Evolutionary conservation across 2,329 filamentous ascomycete species (phyloP), one percentile per base, ranked within the genome.

Genomic region (Cadophora sp.): DNA sequence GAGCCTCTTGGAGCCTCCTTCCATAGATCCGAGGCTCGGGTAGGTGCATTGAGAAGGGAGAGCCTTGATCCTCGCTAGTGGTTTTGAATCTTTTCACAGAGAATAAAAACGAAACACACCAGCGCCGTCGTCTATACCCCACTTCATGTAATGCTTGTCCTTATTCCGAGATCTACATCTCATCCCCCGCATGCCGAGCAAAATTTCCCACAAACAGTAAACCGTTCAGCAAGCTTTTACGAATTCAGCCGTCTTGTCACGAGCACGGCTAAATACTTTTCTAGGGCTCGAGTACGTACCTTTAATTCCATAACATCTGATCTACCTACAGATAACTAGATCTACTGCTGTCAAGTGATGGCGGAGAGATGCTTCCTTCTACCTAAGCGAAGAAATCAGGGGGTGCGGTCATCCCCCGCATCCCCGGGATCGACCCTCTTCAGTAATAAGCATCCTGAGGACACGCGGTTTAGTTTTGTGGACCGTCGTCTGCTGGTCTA

Each of bases 31-130:
- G 56, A 59, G 22, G 19, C 55, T 58, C 55, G 55, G 43, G 43
- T 48, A 22, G 2, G 29, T 55, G 24, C 51, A 55, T 53, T 29
- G 51, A 31, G 27, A 31, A 55, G 11, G 51, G 26, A 19, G 4
- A 55, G 51, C 51, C 51, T 55, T 55, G 27, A 55, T 55, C 51
- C 51, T n/a, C 51, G 51, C 51, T 31, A 31, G 51, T 29, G 50
- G 51, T 55, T 55, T 55, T 55, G 31, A 40, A 59, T 40, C n/a
- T 40, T 19, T 27, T 26, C 22, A 40, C n/a, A 31, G 11, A 43
- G 12, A 59, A 12, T 59, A 4, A 59, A 59, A 40, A 40, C 31
- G 31, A 59, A 59, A 59, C 56, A 37, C 56, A 43, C 51, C 51
- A 55, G 27, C 51, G 51, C 26, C n/a, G 2, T 29, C n/a, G 26